Conservation (phyloP, 192 early-diverging fungal species). For the Funneliformis geosporum region DNA sequence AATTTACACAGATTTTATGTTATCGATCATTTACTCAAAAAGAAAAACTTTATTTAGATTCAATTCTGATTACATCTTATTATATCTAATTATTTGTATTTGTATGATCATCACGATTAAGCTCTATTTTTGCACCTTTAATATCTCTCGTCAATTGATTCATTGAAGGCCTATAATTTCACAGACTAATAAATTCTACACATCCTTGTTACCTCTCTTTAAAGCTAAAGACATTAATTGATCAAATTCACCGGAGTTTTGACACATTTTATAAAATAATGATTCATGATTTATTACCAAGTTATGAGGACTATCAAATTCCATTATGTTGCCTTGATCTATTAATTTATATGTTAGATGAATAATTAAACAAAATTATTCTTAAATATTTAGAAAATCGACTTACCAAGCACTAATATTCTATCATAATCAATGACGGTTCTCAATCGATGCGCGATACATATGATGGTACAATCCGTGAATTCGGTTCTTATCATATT, state of each 20-base stretch:
- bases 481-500: conserved; percentile 56
- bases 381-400: neutral
- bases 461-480: conserved; percentile 57
- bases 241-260: conserved; percentile 82
- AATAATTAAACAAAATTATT: neutral
- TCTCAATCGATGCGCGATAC: conserved; percentile 62
- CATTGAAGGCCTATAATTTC: no score
- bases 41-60: no score
- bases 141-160: no score
- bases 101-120: no score
- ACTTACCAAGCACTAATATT: conserved; percentile 44
- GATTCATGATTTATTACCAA: conserved; percentile 64
- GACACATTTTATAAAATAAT: conserved; percentile 74
- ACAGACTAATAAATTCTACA: neutral
- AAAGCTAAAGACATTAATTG: neutral
- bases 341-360: neutral
- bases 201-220: neutral
- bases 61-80: no score
- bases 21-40: no score
- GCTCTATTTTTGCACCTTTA: no score
- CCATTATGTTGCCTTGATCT: conserved; percentile 74
- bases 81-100: no score
- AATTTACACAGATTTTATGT: no score
- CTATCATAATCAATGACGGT: conserved; percentile 74
- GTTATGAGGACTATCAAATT: conserved; percentile 79